These are phyloP conservation scores for Saccharomycopsis javanensis DNA, from an alignment of 805 yeast species.

Conservation along the genomic window DNA sequence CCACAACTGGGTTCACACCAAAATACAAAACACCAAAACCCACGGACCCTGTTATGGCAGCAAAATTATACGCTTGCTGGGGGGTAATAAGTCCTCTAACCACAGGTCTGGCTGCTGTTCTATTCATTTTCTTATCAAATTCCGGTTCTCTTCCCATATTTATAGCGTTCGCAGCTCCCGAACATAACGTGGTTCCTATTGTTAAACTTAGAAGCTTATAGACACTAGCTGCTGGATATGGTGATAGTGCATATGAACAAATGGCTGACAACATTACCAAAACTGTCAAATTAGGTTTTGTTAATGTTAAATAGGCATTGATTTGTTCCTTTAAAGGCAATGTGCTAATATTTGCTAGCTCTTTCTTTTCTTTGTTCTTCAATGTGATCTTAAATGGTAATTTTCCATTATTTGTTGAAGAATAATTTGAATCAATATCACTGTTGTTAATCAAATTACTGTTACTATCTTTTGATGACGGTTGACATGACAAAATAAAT, in stretches of 20 bases:
- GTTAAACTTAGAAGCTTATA: constrained; percentile 64
- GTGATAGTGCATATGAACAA: constrained; percentile 89
- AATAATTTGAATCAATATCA: not conserved
- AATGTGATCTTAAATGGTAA: constrained; percentile 17
- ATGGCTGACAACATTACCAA: constrained; percentile 85
- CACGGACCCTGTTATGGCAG: constrained; percentile 57
- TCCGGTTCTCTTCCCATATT: constrained; percentile 96
- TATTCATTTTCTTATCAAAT: constrained; percentile 75
- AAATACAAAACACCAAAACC: constrained; percentile 61
- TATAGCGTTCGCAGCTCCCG: constrained; percentile 93
- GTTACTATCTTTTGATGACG: not conserved
- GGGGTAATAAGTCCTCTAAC: constrained; percentile 75
- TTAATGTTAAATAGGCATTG: constrained; percentile 64
- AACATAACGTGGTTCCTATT: constrained; percentile 74
- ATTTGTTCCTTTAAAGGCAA: constrained; percentile 30
- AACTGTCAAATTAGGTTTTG: constrained; percentile 83
- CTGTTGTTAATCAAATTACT: not conserved
- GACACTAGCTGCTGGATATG: constrained; percentile 59
- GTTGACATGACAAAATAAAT: constrained; percentile 19
- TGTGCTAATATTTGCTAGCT: not conserved
- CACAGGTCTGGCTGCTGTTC: constrained; percentile 85
- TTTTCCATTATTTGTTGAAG: not conserved
- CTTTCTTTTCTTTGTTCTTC: not conserved
- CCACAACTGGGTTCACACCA: constrained; percentile 85
- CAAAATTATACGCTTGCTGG: constrained; percentile 69